Conservation (phyloP, 2,329 filamentous ascomycete species). For the Cytospora paraplurivora region DNA sequence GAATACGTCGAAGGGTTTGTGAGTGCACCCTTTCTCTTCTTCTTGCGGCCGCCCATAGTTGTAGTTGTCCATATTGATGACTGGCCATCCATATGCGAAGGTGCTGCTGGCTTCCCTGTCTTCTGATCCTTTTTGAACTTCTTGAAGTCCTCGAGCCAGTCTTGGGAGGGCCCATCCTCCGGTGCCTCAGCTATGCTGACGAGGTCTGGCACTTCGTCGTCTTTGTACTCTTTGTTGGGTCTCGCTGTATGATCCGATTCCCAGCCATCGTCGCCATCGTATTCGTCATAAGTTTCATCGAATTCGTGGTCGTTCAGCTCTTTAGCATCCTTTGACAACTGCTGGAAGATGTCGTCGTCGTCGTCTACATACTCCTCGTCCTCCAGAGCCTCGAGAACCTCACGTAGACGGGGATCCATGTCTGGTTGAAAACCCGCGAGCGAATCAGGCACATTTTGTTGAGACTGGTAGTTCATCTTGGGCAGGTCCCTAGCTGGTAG, state of each 20-base stretch:
- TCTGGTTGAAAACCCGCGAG: slow-evolving; percentile 95
- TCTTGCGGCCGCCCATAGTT: slow-evolving; percentile 76
- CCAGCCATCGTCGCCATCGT: slow-evolving; percentile 80
- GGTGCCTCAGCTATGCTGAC: slow-evolving; percentile 50
- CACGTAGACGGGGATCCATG: slow-evolving; percentile 91
- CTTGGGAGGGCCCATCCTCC: slow-evolving; percentile 68
- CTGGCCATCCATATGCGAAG: slow-evolving; percentile 64
- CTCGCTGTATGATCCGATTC: slow-evolving; percentile 92
- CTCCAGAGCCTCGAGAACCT: slow-evolving; percentile 90
- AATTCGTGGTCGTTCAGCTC: slow-evolving; percentile 72
- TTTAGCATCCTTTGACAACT: slow-evolving; percentile 47
- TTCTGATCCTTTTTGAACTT: slow-evolving; percentile 88
- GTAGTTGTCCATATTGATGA: slow-evolving; percentile 75
- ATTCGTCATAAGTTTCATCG: slow-evolving; percentile 61
- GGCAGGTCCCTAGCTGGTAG: slow-evolving; percentile 79
- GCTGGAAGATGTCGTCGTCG: slow-evolving; percentile 80
- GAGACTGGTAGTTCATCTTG: slow-evolving; percentile 81
- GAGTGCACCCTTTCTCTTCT: slow-evolving; percentile 94
- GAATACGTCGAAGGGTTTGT: slow-evolving; percentile 89
- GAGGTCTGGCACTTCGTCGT: slow-evolving; percentile 51
- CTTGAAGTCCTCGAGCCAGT: slow-evolving; percentile 91
- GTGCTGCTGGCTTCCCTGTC: slow-evolving; percentile 42
- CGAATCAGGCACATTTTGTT: slow-evolving; percentile 88
- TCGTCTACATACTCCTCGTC: slow-evolving; percentile 92
- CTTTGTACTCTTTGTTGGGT: slow-evolving; percentile 61